Percentiles rank a stretch among this genome's conserved stretches.
Conservation (phyloP, 352 stramenopile genomes). For the Globisporangium uncinulatum region DNA sequence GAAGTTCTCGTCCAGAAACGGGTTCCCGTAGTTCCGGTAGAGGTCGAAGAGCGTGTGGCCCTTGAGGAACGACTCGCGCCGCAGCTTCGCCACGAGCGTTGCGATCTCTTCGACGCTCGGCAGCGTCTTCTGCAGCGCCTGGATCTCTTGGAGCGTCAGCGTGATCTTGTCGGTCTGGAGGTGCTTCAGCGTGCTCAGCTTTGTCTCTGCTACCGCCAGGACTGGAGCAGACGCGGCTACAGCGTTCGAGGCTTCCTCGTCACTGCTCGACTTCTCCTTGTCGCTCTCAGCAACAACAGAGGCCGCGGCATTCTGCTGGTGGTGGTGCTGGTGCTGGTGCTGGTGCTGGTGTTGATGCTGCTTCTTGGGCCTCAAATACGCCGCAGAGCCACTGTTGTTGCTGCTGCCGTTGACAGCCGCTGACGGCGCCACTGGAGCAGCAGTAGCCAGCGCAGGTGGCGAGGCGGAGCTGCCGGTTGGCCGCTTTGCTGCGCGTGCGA, state of each 20-base stretch:
- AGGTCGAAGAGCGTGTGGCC: conserved; percentile 78
- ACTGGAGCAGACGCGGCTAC: neutral
- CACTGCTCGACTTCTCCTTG: neutral
- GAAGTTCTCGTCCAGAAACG: conserved; percentile 78
- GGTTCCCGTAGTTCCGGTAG: conserved; percentile 84
- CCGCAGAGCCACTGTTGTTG: neutral
- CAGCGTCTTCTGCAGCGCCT: conserved; percentile 65
- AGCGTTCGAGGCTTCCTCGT: too few species aligned
- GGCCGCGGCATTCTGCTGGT: neutral
- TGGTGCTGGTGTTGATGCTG: neutral
- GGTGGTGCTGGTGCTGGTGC: neutral
- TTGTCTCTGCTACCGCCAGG: conserved; percentile 1
- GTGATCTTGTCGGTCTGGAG: conserved; percentile 59
- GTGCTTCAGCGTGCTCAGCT: conserved; percentile 27
- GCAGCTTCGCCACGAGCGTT: conserved; percentile 47
- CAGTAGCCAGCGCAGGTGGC: neutral
- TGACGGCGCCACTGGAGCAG: neutral
- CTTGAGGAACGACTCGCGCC: conserved; percentile 66
- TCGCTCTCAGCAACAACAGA: neutral
- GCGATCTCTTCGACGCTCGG: conserved; percentile 63
- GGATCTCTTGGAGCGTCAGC: conserved; percentile 67
- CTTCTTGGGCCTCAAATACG: conserved; percentile 3
- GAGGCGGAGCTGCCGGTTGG: neutral
- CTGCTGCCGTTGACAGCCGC: neutral
- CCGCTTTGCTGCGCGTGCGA: conserved; percentile 8